phyloP scores from a whole-genome alignment of 2,329 filamentous ascomycete species.

The Emergomyces pasteurianus region DNA sequence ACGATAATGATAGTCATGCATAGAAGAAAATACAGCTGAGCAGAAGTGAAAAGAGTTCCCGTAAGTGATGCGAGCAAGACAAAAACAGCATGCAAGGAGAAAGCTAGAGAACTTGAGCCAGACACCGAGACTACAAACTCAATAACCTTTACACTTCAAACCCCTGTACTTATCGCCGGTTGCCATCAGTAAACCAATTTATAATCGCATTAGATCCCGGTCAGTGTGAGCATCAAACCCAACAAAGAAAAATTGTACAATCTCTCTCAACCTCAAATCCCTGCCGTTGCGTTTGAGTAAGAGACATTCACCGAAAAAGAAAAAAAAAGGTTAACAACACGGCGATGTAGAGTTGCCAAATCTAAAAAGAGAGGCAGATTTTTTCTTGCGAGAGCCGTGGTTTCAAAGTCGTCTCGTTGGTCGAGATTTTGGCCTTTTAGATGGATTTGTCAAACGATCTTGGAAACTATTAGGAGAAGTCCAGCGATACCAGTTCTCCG shows the following conservation, averaged over 20 bases:
- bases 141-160: background rate
- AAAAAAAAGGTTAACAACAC: slow-evolving; percentile 16
- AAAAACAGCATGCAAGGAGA: background rate
- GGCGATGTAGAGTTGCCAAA: slow-evolving; percentile 24
- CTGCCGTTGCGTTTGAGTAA: background rate
- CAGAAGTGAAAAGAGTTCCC: background rate
- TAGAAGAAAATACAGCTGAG: background rate
- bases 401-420: slow-evolving; percentile 12
- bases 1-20: background rate
- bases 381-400: slow-evolving; percentile 25
- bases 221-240: background rate
- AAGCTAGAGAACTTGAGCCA: background rate
- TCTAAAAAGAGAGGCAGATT: slow-evolving; percentile 22
- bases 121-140: background rate
- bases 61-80: background rate
- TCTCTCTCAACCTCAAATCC: background rate
- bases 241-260: background rate
- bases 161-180: background rate
- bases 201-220: background rate
- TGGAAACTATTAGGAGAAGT: background rate
- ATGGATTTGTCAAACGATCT: background rate
- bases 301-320: slow-evolving; percentile 19
- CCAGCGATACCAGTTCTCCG: slow-evolving; percentile 30
- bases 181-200: background rate
- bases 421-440: background rate